Base-by-base conservation (phyloP, 768 basidiomycete genomes). In the Obba rivulosa region DNA sequence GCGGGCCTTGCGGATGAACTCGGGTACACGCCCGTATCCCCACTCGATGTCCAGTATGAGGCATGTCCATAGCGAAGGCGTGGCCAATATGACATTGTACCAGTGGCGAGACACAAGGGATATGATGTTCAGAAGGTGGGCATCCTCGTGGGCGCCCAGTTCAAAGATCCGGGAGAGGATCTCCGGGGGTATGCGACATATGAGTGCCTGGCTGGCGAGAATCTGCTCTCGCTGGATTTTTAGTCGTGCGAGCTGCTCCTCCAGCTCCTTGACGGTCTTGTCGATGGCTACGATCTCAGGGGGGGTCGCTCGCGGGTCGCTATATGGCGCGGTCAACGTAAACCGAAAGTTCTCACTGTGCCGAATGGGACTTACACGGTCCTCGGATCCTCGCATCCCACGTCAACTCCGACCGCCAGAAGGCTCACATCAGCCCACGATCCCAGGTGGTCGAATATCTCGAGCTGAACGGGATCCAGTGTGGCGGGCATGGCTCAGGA, bases 141-240 rank as follows among this genome's bases (percentile, higher is more conserved):
- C 39, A 39, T 49, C 31, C 25, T 64, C 60, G 47, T 64, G 49
- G 3, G 62, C 57, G 11, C 59, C 64, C 17, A 64, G 54, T 46
- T 64, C 64, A 50, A 66, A 62, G 8, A 66, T 55, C 20, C 62
- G 60, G 34, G 59, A 57, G 17, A 66, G 57, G 28, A 66, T 51
- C 42, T 66, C 64, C 5, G 63, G 52, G 1, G 64, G 63, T 13
- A 65, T 48, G 38, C 54, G 53, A 20, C 44, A 40, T 8, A 65
- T 59, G 46, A 65, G 62, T 14, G 63, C 62, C 9, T 54, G 57
- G 8, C 46, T 39, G 5, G 56, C 60, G 10, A 63, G 58, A 5
- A 63, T 42, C n/a, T 57, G 39, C 25, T 53, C 18, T 39, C 59
- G 59, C 38, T 43, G 45, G 17, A 59, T 28, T 35, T 51, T 57